phyloP scores from a whole-genome alignment of 2,329 filamentous ascomycete genomes.

The Chaetomiaceae sp. region DNA sequence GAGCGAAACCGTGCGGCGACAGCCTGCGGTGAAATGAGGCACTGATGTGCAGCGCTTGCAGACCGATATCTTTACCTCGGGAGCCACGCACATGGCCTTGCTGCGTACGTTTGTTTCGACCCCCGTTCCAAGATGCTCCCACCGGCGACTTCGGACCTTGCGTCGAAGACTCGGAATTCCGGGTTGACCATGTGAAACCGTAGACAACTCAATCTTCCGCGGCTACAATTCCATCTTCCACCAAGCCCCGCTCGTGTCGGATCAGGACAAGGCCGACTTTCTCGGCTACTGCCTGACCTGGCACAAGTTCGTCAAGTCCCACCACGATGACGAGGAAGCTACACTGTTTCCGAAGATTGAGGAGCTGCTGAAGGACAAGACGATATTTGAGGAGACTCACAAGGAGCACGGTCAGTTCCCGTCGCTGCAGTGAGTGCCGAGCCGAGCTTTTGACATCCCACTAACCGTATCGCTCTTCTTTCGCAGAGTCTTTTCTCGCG shows the following conservation, averaged over 20 bases:
- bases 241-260: conserved; percentile 48
- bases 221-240: conserved; percentile 59
- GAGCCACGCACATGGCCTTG: conserved; percentile 55
- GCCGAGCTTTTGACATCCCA: background rate
- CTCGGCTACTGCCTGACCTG: conserved; percentile 52
- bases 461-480: background rate
- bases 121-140: background rate
- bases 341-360: conserved; percentile 51
- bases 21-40: background rate
- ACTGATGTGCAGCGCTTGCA: conserved; percentile 19
- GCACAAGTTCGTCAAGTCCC: conserved; percentile 53
- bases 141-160: background rate
- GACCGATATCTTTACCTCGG: conserved; percentile 53
- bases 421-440: too few species aligned
- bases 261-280: conserved; percentile 50
- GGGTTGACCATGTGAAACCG: background rate
- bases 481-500: conserved; percentile 41
- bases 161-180: background rate
- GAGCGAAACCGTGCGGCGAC: background rate
- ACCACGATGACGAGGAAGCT: conserved; percentile 56
- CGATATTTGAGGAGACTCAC: conserved; percentile 46
- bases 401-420: conserved; percentile 45
- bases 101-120: conserved; percentile 27
- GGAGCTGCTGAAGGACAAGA: conserved; percentile 43
- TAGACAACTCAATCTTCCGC: conserved; percentile 54